Conservation (phyloP, 1,139 yeast species). For the Taphrina pruni region DNA sequence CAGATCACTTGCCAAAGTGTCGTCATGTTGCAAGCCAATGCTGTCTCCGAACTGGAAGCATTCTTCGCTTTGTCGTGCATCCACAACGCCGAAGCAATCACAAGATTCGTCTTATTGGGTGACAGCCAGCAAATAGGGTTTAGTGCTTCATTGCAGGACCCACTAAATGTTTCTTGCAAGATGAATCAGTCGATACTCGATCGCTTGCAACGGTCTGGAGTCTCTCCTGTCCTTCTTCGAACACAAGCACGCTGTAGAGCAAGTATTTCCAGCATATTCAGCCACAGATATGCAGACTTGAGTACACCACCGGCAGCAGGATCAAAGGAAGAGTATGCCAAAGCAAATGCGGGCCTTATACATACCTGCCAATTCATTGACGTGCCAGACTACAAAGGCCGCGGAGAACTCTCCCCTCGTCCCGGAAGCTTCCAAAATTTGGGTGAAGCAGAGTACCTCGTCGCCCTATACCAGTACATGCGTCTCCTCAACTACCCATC, state of each 20-base stretch:
- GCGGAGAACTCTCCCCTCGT: conserved; percentile 50
- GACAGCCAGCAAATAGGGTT: conserved; percentile 51
- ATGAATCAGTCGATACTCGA: conserved; percentile 49
- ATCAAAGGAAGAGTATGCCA: not conserved
- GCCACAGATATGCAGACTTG: conserved; percentile 4
- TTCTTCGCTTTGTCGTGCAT: conserved; percentile 49
- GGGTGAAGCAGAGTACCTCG: conserved; percentile 64
- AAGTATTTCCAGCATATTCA: not conserved
- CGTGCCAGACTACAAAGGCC: conserved; percentile 51
- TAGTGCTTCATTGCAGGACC: conserved; percentile 46
- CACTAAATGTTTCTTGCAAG: conserved; percentile 43
- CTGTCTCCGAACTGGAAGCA: conserved; percentile 52
- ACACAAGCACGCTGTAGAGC: conserved; percentile 49
- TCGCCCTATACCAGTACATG: conserved; percentile 59
- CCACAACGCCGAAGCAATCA: conserved; percentile 42
- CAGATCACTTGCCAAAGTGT: conserved; percentile 50
- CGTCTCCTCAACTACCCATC: conserved; percentile 57
- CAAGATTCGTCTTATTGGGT: conserved; percentile 53
- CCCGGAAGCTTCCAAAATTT: conserved; percentile 54
- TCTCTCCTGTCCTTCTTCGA: conserved; percentile 47
- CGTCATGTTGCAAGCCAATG: conserved; percentile 53
- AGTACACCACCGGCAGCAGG: not conserved
- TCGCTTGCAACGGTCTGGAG: conserved; percentile 49
- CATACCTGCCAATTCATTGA: conserved; percentile 55
- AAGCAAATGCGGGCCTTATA: conserved; percentile 57